phyloP scores from a whole-genome alignment of 2,329 filamentous ascomycete genomes.

The Neonectria sp. region DNA sequence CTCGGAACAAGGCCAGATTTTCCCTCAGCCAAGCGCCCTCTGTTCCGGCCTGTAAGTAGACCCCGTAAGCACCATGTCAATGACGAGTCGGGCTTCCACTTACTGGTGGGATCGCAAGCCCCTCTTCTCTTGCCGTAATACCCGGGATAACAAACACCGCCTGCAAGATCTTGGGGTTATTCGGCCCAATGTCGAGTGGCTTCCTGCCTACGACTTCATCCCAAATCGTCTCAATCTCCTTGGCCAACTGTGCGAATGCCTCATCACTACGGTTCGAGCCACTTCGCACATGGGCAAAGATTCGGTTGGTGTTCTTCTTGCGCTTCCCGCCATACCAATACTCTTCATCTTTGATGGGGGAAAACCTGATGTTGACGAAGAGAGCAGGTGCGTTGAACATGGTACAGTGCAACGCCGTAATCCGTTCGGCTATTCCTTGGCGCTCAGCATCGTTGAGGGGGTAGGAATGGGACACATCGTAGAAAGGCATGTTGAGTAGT shows the following conservation, averaged over 20 bases:
- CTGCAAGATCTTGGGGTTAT: neutral
- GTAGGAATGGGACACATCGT: neutral
- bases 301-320: neutral
- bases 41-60: neutral
- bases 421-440: neutral
- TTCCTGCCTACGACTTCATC: neutral
- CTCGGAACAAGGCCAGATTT: neutral
- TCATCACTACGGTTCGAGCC: neutral
- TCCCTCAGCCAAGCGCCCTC: neutral
- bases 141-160: neutral
- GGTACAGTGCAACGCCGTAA: neutral
- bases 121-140: neutral
- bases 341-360: neutral
- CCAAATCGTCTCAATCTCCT: neutral
- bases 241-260: neutral
- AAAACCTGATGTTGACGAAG: neutral
- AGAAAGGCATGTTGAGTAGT: neutral
- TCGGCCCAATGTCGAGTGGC: neutral
- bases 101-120: neutral
- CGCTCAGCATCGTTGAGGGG: neutral
- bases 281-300: neutral
- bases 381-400: neutral
- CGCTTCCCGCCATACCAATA: neutral
- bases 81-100: too few relatives aligned
- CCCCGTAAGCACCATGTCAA: too few relatives aligned